Base-by-base conservation (phyloP, 2,329 filamentous ascomycete species). In the Zarea fungicola region DNA sequence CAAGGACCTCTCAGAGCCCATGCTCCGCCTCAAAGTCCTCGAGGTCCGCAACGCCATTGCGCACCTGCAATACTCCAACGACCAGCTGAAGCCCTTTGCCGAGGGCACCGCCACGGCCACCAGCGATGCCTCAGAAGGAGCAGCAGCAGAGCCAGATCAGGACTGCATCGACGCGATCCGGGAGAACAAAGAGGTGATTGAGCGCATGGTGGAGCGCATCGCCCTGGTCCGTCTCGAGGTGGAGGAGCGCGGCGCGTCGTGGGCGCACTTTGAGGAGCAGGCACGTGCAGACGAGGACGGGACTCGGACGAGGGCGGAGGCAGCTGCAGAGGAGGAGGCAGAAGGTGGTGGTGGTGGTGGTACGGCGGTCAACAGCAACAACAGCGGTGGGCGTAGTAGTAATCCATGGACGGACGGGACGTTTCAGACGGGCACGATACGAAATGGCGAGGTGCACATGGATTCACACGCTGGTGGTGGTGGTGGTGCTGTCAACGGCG, bases 41-140 rank as follows among this genome's bases (percentile, higher is more conserved):
- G 87, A 91, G 65, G 75, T 91, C 53, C 81, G 80, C 63, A 90
- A 89, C 75, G 81, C 76, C 58, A 84, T 90, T 61, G 75, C 78
- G 21, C 85, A 91, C 65, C 81, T 91, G 22, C 78, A 84, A 59
- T 82, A 83, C 64, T 87, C 83, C 54, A 91, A 90, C 69, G 76
- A 78, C 54, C 81, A 90, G 64, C 81, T 90, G 51, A 73, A 76
- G 48, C 84, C 85, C 28, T 89, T 80, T 58, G 83, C 84, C 49
- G 75, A 81, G 13, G 76, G 74, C 23, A 60, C 62, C 19, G 64
- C 63, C 3, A 59, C 66, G 0, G 60, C 68, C n/a, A 16, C 58
- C n/a, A n/a, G n/a, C 16, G 56, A 61, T 35, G n/a, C 42, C 23
- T 48, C 52, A 31, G n/a, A n/a, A n/a, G n/a, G n/a, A n/a, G 44